A percentile compares a stretch with the other conserved stretches of the same genome.
Evolutionary conservation across 495 filamentous ascomycete genomes (phyloP).

Genomic region (Endocarpon pusillum): DNA sequence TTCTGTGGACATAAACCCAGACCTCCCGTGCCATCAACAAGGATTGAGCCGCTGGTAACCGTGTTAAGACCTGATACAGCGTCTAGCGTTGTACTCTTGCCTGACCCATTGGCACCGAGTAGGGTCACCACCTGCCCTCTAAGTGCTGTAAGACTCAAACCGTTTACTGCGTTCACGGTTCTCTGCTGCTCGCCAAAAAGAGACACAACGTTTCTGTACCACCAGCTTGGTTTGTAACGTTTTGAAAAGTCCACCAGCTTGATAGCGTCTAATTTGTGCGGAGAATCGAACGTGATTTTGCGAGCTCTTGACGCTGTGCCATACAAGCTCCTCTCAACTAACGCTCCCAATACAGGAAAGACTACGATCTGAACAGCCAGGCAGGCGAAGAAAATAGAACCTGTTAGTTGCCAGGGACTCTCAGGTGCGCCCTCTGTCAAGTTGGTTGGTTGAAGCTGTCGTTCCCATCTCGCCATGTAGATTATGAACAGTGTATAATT

Average conservation of each 20-base stretch:
- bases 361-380: conserved; percentile 53
- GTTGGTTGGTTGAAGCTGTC: conserved; percentile 33
- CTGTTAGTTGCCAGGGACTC: conserved; percentile 43
- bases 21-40: conserved; percentile 43
- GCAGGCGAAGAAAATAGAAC: conserved; percentile 50
- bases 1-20: conserved; percentile 76
- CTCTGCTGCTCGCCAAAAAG: conserved; percentile 38
- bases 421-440: conserved; percentile 37
- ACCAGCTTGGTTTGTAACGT: conserved; percentile 47
- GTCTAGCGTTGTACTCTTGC: conserved; percentile 77
- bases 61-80: conserved; percentile 63
- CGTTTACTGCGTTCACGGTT: conserved; percentile 54
- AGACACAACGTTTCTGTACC: conserved; percentile 26
- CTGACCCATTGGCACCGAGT: conserved; percentile 72
- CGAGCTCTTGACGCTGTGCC: conserved; percentile 49
- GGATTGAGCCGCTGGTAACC: conserved; percentile 52
- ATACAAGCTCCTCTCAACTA: conserved; percentile 57
- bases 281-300: conserved; percentile 29
- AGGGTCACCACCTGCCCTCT: conserved; percentile 68
- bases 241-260: conserved; percentile 54
- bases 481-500: conserved; percentile 61
- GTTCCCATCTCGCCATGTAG: conserved; percentile 49
- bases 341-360: conserved; percentile 52
- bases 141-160: conserved; percentile 43
- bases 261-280: conserved; percentile 29